A percentile compares a stretch with the other conserved stretches of the same genome.
These are phyloP conservation scores for Suhomyces canberraensis DNA, from an alignment of 805 yeast genomes.

Conservation along the genomic window DNA sequence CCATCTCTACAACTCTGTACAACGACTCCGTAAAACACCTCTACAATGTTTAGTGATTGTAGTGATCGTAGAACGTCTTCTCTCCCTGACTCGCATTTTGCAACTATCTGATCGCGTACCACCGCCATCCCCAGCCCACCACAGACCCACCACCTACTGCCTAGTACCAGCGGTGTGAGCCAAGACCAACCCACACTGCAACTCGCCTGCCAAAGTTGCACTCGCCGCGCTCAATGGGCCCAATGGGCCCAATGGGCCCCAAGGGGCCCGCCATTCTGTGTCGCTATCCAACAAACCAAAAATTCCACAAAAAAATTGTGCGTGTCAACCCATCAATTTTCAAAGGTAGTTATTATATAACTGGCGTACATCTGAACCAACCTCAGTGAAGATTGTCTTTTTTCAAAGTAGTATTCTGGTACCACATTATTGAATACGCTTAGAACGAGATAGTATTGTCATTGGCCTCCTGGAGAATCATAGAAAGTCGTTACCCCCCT, in stretches of 20 bases:
- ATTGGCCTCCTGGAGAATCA: not conserved
- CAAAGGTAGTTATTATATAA: not conserved
- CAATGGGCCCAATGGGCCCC: too few relatives aligned
- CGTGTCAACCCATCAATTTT: conserved; percentile 1
- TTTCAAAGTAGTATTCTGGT: not conserved
- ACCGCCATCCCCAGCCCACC: not conserved
- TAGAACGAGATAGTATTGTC: not conserved
- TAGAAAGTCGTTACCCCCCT: not conserved
- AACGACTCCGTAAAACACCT: too few relatives aligned
- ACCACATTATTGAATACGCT: not conserved
- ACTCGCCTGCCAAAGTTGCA: too few relatives aligned
- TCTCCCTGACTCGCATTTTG: not conserved
- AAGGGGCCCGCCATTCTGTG: too few relatives aligned
- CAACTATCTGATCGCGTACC: not conserved
- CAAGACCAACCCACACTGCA: too few relatives aligned
- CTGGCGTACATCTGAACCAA: not conserved
- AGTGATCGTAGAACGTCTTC: too few relatives aligned
- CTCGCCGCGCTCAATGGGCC: too few relatives aligned
- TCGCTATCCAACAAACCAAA: not conserved
- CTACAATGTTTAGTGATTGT: too few relatives aligned
- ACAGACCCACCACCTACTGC: not conserved
- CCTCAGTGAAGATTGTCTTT: not conserved
- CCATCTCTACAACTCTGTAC: not conserved
- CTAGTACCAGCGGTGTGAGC: not conserved
- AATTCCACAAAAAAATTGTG: not conserved